Evolutionary conservation across 192 early-diverging fungal species (phyloP).

Genomic region (Diversispora epigaea): DNA sequence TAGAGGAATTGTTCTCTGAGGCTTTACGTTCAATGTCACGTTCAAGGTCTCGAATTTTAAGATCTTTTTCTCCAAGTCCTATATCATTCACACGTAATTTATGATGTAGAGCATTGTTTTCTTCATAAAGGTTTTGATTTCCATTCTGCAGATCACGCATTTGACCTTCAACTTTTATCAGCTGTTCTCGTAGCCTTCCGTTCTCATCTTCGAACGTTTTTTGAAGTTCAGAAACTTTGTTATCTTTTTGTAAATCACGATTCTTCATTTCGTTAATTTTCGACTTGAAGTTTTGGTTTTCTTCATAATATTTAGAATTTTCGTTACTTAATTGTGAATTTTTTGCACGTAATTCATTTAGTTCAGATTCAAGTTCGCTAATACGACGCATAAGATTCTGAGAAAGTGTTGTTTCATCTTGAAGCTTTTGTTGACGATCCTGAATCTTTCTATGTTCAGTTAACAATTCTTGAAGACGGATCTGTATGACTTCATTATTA

Average conservation of each 20-base stretch:
- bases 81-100: not conserved
- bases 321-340: not conserved
- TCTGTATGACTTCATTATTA: not conserved
- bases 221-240: not conserved
- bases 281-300: not conserved
- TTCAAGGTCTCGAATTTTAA: not conserved
- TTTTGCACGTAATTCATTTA: not conserved
- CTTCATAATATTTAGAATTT: conserved; percentile 2
- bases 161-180: not conserved
- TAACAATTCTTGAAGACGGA: not conserved
- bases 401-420: not conserved
- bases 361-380: not conserved
- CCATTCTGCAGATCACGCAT: not conserved
- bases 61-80: not conserved
- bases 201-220: not conserved
- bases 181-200: not conserved
- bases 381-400: not conserved
- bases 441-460: conserved; percentile 1
- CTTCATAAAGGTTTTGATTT: not conserved
- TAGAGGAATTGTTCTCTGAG: not conserved
- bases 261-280: not conserved
- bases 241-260: not conserved
- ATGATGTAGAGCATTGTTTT: not conserved
- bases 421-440: conserved; percentile 11
- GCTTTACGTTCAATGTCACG: not conserved